These are phyloP conservation scores for Fusarium robinianum DNA, from an alignment of 2,329 filamentous ascomycete genomes.

Conservation along the genomic window DNA sequence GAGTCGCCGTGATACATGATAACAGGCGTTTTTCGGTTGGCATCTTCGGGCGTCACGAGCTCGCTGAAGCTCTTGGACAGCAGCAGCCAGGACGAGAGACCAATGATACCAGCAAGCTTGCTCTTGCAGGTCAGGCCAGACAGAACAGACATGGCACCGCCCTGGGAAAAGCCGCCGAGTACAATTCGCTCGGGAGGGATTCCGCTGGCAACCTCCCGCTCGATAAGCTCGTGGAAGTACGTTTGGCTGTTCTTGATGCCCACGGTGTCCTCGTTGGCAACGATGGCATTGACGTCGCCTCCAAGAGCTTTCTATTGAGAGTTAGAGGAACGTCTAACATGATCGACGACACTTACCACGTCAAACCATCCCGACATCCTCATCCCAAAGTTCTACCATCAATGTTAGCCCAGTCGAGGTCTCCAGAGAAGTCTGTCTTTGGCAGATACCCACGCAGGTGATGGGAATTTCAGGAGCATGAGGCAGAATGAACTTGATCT, in stretches of 20 bases:
- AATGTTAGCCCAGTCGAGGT: slow-evolving; percentile 13
- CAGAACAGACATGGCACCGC: slow-evolving; percentile 84
- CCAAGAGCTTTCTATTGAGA: slow-evolving; percentile 41
- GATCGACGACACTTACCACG: slow-evolving; percentile 55
- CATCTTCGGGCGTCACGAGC: slow-evolving; percentile 46
- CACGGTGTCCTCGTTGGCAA: slow-evolving; percentile 62
- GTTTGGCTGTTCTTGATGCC: slow-evolving; percentile 75
- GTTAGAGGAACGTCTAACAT: slow-evolving; percentile 2
- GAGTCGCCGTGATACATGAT: slow-evolving; percentile 86
- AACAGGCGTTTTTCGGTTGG: slow-evolving; percentile 73
- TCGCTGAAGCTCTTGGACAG: slow-evolving; percentile 57
- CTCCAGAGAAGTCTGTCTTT: not conserved
- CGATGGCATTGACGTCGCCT: slow-evolving; percentile 38
- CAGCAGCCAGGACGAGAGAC: slow-evolving; percentile 80
- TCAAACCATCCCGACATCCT: slow-evolving; percentile 88
- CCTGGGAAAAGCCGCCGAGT: slow-evolving; percentile 83
- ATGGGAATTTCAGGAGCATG: slow-evolving; percentile 88
- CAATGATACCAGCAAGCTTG: slow-evolving; percentile 87
- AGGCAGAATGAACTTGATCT: slow-evolving; percentile 93
- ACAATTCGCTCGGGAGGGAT: slow-evolving; percentile 84
- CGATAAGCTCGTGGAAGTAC: slow-evolving; percentile 79
- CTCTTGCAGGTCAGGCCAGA: slow-evolving; percentile 72
- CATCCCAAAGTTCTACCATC: slow-evolving; percentile 36
- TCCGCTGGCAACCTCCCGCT: slow-evolving; percentile 77
- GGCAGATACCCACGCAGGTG: slow-evolving; percentile 55